Evolutionary conservation across 2,329 filamentous ascomycete species (phyloP).

Genomic region (Pseudogymnoascus sp.): DNA sequence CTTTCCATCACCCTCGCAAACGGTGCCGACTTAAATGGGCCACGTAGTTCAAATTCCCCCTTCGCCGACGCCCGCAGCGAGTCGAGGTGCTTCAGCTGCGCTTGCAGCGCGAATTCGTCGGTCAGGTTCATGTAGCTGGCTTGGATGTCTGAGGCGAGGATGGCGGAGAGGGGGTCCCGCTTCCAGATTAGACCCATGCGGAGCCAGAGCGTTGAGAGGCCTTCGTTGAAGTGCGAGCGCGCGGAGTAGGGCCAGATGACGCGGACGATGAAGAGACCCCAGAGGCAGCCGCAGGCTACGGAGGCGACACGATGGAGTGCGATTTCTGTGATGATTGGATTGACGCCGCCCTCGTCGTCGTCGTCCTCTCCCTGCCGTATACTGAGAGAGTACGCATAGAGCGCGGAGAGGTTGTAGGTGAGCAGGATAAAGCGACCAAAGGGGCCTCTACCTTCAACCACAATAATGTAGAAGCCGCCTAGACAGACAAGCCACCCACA

Average conservation of each 20-base stretch:
- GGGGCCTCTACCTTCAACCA: conserved; percentile 75
- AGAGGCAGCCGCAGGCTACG: conserved; percentile 77
- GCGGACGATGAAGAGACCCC: conserved; percentile 85
- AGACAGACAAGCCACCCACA: conserved; percentile 75
- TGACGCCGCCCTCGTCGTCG: conserved; percentile 77
- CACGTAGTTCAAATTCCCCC: conserved; percentile 82
- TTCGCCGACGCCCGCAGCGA: conserved; percentile 62
- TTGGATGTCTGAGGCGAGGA: conserved; percentile 50
- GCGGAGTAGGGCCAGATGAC: conserved; percentile 92
- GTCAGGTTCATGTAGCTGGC: conserved; percentile 74
- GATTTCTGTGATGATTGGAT: conserved; percentile 82
- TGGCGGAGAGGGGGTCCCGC: conserved; percentile 72
- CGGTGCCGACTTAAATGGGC: conserved; percentile 71
- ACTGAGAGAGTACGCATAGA: conserved; percentile 88
- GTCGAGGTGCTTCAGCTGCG: conserved; percentile 62
- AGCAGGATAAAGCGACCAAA: conserved; percentile 90
- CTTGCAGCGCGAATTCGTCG: conserved; percentile 80
- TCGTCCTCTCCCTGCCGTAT: conserved; percentile 72
- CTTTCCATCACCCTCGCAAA: conserved; percentile 69
- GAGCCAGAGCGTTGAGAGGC: conserved; percentile 82
- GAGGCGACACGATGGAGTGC: conserved; percentile 78
- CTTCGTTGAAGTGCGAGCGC: conserved; percentile 78
- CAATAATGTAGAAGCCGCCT: conserved; percentile 82
- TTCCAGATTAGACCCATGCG: conserved; percentile 97
- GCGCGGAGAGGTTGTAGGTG: conserved; percentile 88